Conservation (phyloP, 2,329 filamentous ascomycete species). For the Zymoseptoria passerinii region DNA sequence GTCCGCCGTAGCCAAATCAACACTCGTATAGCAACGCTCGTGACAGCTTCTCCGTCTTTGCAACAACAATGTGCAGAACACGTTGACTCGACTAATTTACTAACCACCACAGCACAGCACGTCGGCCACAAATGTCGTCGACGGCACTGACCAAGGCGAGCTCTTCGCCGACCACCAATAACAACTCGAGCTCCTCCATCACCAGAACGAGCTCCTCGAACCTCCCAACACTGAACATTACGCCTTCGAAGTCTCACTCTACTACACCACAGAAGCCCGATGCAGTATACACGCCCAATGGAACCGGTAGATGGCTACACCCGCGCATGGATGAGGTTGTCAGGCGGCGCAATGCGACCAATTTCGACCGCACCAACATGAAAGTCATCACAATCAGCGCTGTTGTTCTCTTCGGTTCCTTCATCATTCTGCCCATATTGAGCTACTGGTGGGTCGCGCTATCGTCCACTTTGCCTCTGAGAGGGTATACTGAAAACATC, state of each 20-base stretch:
- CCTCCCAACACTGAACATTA: conserved; percentile 12
- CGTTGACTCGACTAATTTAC: conserved; percentile 1
- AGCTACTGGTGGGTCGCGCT: conserved; percentile 12
- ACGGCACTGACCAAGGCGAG: conserved; percentile 11
- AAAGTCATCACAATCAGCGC: conserved; percentile 62
- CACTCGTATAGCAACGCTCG: not conserved
- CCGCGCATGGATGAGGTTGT: conserved; percentile 83
- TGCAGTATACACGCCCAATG: conserved; percentile 44
- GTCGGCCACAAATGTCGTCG: conserved; percentile 20
- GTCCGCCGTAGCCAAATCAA: not conserved
- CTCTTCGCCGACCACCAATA: not conserved
- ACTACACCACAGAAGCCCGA: conserved; percentile 14
- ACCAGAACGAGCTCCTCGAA: conserved; percentile 6
- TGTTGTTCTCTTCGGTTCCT: conserved; percentile 44
- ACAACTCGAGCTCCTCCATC: not conserved
- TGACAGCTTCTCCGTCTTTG: not conserved
- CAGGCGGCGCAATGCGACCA: conserved; percentile 65
- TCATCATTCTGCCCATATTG: conserved; percentile 32
- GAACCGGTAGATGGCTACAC: conserved; percentile 62
- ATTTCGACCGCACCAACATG: conserved; percentile 71
- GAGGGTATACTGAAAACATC: not conserved
- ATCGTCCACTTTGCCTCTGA: not conserved
- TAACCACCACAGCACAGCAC: conserved; percentile 7
- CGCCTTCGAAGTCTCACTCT: conserved; percentile 3
- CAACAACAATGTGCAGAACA: conserved; percentile 5